A percentile compares a stretch with the other conserved stretches of the same genome.
Conservation (phyloP, 2,329 filamentous ascomycete species). For the Penicillium sp. region DNA sequence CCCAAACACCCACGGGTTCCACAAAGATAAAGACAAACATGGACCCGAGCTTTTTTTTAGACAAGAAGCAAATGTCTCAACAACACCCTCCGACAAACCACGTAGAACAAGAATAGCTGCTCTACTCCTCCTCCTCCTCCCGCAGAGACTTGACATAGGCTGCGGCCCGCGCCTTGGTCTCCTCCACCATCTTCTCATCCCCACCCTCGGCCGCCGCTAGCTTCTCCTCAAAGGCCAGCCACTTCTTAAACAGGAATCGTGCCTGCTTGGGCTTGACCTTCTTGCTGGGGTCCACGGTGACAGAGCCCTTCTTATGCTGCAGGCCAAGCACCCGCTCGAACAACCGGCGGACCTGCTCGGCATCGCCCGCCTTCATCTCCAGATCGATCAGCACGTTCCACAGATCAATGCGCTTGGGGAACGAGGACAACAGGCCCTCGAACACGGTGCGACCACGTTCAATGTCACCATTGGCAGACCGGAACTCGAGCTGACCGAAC, state of each 20-base stretch:
- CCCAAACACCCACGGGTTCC: conserved; percentile 26
- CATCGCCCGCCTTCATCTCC: conserved; percentile 65
- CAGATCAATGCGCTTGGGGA: conserved; percentile 85
- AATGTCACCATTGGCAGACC: conserved; percentile 74
- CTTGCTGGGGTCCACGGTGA: conserved; percentile 50
- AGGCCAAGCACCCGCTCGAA: conserved; percentile 72
- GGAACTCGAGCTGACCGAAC: conserved; percentile 91
- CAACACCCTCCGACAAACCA: not conserved
- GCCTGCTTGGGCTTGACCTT: conserved; percentile 79
- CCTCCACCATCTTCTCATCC: conserved; percentile 68
- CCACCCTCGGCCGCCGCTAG: conserved; percentile 52
- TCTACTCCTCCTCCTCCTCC: conserved; percentile 25
- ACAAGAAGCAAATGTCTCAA: not conserved
- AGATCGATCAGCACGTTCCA: conserved; percentile 93
- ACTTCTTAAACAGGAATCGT: conserved; percentile 86
- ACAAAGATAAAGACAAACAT: conserved; percentile 4
- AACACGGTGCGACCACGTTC: conserved; percentile 95
- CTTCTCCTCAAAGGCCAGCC: conserved; percentile 84
- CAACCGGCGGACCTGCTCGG: conserved; percentile 69
- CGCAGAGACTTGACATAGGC: conserved; percentile 63
- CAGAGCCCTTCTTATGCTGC: conserved; percentile 44
- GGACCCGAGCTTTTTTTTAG: conserved; percentile 14
- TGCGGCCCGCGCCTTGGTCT: conserved; percentile 68
- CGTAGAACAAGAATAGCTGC: not conserved
- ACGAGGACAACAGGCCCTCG: conserved; percentile 79